Percentiles rank a stretch among this genome's conserved stretches.
Evolutionary conservation across 192 early-diverging fungal species (phyloP).

Genomic region (Jimgerdemannia flammicorona): DNA sequence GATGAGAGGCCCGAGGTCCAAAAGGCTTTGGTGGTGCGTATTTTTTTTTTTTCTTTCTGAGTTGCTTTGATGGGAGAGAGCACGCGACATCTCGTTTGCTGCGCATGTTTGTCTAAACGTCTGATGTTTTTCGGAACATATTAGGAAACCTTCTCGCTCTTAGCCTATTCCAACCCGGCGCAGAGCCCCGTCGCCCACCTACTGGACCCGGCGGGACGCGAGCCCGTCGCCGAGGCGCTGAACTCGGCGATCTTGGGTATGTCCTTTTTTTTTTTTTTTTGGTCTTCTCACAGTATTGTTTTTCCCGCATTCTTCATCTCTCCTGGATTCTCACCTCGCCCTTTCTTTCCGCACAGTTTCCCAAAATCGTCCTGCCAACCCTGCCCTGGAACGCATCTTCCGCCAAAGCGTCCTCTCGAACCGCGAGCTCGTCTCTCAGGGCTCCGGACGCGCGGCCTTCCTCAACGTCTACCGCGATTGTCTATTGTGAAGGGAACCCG

Average conservation of each 20-base stretch:
- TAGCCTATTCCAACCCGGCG: slow-evolving; percentile 64
- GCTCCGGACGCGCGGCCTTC: no score
- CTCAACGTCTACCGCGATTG: no score
- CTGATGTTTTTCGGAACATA: no score
- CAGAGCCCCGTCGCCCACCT: slow-evolving; percentile 45
- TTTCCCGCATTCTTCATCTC: slow-evolving; percentile 9
- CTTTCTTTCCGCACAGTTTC: neutral
- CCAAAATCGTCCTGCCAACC: slow-evolving; percentile 12
- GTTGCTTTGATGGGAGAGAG: slow-evolving; percentile 33
- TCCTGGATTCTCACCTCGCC: neutral
- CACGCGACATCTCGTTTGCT: no score
- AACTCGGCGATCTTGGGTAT: slow-evolving; percentile 67
- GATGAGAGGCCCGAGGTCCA: slow-evolving; percentile 6
- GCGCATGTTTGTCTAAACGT: no score
- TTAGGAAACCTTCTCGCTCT: slow-evolving; percentile 66
- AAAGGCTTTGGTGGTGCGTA: slow-evolving; percentile 7
- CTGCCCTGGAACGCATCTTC: slow-evolving; percentile 20
- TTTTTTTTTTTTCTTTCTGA: no score
- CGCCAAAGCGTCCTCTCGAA: slow-evolving; percentile 12
- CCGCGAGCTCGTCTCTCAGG: slow-evolving; percentile 14
- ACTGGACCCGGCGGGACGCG: slow-evolving; percentile 48
- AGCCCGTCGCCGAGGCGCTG: slow-evolving; percentile 58
- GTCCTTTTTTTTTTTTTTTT: neutral
- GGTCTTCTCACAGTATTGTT: neutral
- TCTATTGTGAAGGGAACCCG: no score